phyloP scores from a whole-genome alignment of 805 yeast species.

The Teunomyces panamensis region DNA sequence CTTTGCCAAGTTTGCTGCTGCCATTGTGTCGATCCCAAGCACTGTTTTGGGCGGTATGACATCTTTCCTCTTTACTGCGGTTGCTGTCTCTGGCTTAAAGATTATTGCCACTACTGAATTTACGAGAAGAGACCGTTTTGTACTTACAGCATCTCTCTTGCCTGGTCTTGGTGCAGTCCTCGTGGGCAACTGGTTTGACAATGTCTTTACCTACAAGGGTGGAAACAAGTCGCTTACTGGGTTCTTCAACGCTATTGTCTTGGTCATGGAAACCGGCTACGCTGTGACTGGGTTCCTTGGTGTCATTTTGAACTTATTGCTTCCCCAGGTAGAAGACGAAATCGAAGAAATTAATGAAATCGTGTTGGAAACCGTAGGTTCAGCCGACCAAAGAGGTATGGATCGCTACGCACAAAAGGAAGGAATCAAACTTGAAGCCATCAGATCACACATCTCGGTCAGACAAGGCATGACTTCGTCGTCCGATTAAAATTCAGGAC shows the following conservation, averaged over 20 bases:
- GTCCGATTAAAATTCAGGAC: background rate
- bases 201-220: constrained; percentile 67
- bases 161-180: constrained; percentile 68
- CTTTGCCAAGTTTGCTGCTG: constrained; percentile 48
- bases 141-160: constrained; percentile 60
- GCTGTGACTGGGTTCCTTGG: constrained; percentile 69
- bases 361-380: constrained; percentile 41
- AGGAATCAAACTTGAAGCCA: constrained; percentile 24
- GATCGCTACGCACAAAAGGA: constrained; percentile 32
- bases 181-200: constrained; percentile 61
- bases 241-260: constrained; percentile 62
- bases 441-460: constrained; percentile 8
- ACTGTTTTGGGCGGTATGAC: constrained; percentile 85
- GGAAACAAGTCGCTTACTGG: constrained; percentile 54
- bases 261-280: constrained; percentile 72
- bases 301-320: constrained; percentile 55
- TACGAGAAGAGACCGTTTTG: constrained; percentile 71
- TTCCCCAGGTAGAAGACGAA: constrained; percentile 58
- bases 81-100: constrained; percentile 70
- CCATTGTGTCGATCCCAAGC: constrained; percentile 78
- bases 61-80: constrained; percentile 70
- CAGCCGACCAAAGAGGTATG: constrained; percentile 37
- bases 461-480: constrained; percentile 4
- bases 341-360: constrained; percentile 46
- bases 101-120: constrained; percentile 61